Percentiles rank a stretch among this genome's conserved stretches.
These are phyloP conservation scores for Cyphellophora attinorum DNA, from an alignment of 2,329 filamentous ascomycete genomes.

Conservation along the genomic window DNA sequence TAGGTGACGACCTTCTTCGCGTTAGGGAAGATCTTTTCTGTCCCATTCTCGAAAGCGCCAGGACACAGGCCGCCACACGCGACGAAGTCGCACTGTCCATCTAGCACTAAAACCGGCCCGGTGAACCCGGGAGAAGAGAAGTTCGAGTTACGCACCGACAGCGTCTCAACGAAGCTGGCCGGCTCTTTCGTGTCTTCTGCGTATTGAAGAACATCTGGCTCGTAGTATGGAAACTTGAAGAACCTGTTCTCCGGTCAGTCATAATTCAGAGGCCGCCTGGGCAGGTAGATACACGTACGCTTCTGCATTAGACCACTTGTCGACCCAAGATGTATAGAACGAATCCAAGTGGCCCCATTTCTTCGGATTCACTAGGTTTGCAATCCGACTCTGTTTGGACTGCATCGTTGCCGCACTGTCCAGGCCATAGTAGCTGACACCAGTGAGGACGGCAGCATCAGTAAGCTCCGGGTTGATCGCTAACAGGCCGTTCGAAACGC, in stretches of 20 bases:
- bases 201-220: conserved; percentile 3
- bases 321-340: conserved; percentile 1
- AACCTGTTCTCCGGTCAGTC: conserved; percentile 2
- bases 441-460: conserved; percentile 5
- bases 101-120: conserved; percentile 8
- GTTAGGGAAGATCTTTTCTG: conserved; percentile 4
- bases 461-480: conserved; percentile 1
- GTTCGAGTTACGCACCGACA: conserved; percentile 1
- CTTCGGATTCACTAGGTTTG: conserved; percentile 2
- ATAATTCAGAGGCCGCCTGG: no score
- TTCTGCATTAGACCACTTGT: conserved; percentile 3
- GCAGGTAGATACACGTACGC: no score
- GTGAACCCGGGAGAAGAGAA: conserved; percentile 5
- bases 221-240: conserved; percentile 5
- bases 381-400: conserved; percentile 2
- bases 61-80: conserved; percentile 9
- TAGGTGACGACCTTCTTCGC: conserved; percentile 5
- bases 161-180: conserved; percentile 1
- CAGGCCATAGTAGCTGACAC: conserved; percentile 2
- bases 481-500: conserved; percentile 3
- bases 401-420: background rate
- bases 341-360: conserved; percentile 2
- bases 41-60: conserved; percentile 3
- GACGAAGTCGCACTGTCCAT: conserved; percentile 8
- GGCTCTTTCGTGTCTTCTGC: conserved; percentile 4